Base-by-base conservation (phyloP, 2,329 filamentous ascomycete genomes). In the Xylogone sp. region DNA sequence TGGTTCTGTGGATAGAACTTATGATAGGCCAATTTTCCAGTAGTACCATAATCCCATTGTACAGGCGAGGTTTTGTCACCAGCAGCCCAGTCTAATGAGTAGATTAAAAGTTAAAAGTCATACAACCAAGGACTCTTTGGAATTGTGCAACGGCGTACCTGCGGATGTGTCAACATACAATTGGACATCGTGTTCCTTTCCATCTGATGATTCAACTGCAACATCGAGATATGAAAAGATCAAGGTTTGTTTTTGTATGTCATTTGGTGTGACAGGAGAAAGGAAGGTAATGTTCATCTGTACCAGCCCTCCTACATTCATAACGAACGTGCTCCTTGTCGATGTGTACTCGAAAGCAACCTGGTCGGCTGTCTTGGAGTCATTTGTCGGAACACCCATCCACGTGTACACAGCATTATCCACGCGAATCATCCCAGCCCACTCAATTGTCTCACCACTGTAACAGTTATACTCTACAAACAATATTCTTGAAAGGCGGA, bases 91-190 rank as follows among this genome's bases (percentile, higher is more conserved):
- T 92, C 87, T 89, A 52, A 9, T 5, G 24, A 10, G n/a, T n/a
- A n/a, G n/a, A n/a, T n/a, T n/a, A 8, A 39, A 42, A 21, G 12
- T 10, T 5, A 16, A 10, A 27, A 10, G 43, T 53, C 42, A 21
- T 27, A 57, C 43, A 56, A 46, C 31, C 21, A 16, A 5, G 52
- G 2, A 4, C 34, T 45, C 39, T 44, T 52, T 57, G 43, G 10
- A 21, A 10, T 21, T 44, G 43, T 21, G 4, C 6, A 7, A 21
- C 22, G 34, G 65, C 77, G 65, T 65, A 86, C 83, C 83, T 50
- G 82, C 84, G 48, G 86, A 84, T 39, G 90, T 83, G 62, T 91
- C 88, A 21, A 84, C 76, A 63, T 92, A 91, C 3, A 91, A 62
- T 61, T 89, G 80, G 1, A 90, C 83, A 43, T 79, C 69, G 64